phyloP scores from a whole-genome alignment of 129 eudicot genomes.

The Artemisia annua region DNA sequence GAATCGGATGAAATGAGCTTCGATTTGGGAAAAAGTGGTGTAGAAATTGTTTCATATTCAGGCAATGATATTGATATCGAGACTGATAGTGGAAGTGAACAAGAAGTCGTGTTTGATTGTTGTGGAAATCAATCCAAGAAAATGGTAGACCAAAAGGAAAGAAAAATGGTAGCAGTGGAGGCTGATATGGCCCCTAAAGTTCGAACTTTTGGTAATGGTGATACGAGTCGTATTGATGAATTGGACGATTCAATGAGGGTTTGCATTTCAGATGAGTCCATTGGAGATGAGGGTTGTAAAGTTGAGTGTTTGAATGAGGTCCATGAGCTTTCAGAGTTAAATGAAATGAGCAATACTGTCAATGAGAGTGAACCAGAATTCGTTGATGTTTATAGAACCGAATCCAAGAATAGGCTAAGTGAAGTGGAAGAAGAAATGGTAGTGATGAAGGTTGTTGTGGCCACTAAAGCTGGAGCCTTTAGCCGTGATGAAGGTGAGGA shows the following conservation, averaged over 20 bases:
- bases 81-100: slow-evolving; percentile 6
- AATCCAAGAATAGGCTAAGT: too few relatives aligned
- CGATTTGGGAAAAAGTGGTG: background rate
- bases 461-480: too few relatives aligned
- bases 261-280: too few relatives aligned
- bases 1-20: background rate
- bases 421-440: too few relatives aligned
- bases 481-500: too few relatives aligned
- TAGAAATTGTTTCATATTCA: background rate
- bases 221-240: too few relatives aligned
- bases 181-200: too few relatives aligned
- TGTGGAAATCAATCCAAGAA: slow-evolving; percentile 22
- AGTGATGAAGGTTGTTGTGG: too few relatives aligned
- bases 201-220: too few relatives aligned
- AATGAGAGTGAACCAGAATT: background rate
- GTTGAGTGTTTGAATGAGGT: too few relatives aligned
- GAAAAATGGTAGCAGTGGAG: background rate
- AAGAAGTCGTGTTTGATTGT: slow-evolving; percentile 25
- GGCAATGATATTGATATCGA: slow-evolving; percentile 4
- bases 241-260: too few relatives aligned
- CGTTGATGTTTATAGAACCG: background rate
- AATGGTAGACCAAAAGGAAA: slow-evolving; percentile 33
- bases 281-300: too few relatives aligned
- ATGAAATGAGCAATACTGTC: slow-evolving; percentile 6
- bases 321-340: background rate